Evolutionary conservation across 352 stramenopile species (phyloP).

Genomic region (Globisporangium perplexum): DNA sequence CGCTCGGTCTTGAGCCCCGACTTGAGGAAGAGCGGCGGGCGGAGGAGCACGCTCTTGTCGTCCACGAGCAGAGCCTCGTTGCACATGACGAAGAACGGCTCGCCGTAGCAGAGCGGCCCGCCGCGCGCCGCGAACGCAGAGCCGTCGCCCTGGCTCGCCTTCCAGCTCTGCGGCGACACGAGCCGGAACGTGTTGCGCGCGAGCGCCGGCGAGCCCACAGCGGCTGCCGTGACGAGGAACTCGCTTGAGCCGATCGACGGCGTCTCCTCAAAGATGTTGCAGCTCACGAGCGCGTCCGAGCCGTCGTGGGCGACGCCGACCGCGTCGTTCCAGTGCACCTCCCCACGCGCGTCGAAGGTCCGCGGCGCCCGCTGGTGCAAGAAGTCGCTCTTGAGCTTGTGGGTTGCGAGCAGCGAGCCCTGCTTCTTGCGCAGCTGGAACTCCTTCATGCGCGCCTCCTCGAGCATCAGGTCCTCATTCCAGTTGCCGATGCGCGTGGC

Average conservation of each 20-base stretch:
- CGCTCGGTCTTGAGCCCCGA: conserved; percentile 75
- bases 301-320: conserved; percentile 50
- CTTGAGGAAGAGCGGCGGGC: conserved; percentile 75
- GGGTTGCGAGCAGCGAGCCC: conserved; percentile 69
- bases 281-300: conserved; percentile 43
- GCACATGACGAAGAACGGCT: conserved; percentile 77
- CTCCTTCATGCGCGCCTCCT: conserved; percentile 82
- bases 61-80: conserved; percentile 77
- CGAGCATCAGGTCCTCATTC: conserved; percentile 88
- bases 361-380: conserved; percentile 60
- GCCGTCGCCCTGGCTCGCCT: conserved; percentile 23
- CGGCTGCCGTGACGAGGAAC: conserved; percentile 50
- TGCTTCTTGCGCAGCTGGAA: conserved; percentile 78
- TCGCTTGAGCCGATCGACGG: conserved; percentile 72
- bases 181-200: conserved; percentile 70
- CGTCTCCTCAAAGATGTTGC: conserved; percentile 83
- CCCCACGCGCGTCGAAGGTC: conserved; percentile 30
- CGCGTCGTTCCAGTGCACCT: conserved; percentile 49
- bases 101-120: conserved; percentile 57
- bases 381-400: conserved; percentile 77
- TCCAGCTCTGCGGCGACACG: conserved; percentile 37
- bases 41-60: conserved; percentile 63
- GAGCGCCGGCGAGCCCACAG: conserved; percentile 17
- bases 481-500: conserved; percentile 85
- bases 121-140: conserved; percentile 14